phyloP scores from a whole-genome alignment of 2,329 filamentous ascomycete genomes.

The Rachicladosporium sp. region DNA sequence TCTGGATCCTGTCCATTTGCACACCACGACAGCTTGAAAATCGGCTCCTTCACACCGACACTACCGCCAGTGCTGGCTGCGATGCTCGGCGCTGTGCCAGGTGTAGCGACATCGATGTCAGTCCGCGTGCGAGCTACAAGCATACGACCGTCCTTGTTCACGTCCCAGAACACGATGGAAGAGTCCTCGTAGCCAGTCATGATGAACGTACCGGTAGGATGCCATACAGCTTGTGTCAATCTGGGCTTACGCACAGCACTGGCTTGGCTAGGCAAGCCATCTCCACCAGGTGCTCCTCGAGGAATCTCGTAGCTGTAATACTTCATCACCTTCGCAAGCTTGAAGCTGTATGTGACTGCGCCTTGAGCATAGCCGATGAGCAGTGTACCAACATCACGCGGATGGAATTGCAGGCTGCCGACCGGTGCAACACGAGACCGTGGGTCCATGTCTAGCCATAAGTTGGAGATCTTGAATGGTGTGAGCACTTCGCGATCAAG shows the following conservation, averaged over 20 bases:
- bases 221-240: slow-evolving; percentile 78
- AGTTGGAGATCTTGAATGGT: slow-evolving; percentile 71
- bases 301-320: slow-evolving; percentile 78
- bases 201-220: slow-evolving; percentile 85
- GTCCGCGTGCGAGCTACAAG: slow-evolving; percentile 72
- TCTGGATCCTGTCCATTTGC: slow-evolving; percentile 77
- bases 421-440: slow-evolving; percentile 52
- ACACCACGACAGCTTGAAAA: slow-evolving; percentile 77
- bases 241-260: slow-evolving; percentile 56
- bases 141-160: slow-evolving; percentile 63
- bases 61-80: slow-evolving; percentile 28
- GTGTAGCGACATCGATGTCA: slow-evolving; percentile 60
- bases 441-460: slow-evolving; percentile 67
- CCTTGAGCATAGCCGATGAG: slow-evolving; percentile 85
- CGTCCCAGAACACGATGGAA: slow-evolving; percentile 86
- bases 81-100: slow-evolving; percentile 22
- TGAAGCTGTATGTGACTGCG: slow-evolving; percentile 85
- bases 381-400: slow-evolving; percentile 81
- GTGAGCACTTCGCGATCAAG: slow-evolving; percentile 68
- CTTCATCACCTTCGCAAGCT: slow-evolving; percentile 66
- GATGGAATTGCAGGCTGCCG: slow-evolving; percentile 72
- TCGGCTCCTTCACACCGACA: slow-evolving; percentile 56
- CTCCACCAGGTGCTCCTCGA: slow-evolving; percentile 68
- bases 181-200: slow-evolving; percentile 81
- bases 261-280: slow-evolving; percentile 50